phyloP scores from a whole-genome alignment of 1,284 basidiomycete species.

The Sparassis latifolia region DNA sequence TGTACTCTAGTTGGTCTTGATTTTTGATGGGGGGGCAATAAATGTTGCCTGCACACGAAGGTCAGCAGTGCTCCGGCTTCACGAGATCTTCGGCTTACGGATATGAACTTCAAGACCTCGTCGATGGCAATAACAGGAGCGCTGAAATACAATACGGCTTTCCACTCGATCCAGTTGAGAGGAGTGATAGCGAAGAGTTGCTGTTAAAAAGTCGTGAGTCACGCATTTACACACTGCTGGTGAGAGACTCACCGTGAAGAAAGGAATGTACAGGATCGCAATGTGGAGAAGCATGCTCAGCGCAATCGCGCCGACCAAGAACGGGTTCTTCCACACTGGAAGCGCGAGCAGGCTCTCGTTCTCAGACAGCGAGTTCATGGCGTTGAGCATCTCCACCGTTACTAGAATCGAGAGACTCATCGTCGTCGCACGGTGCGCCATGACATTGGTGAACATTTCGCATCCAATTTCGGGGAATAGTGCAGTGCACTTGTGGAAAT shows the following conservation, averaged over 20 bases:
- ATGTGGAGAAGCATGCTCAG: slow-evolving; percentile 91
- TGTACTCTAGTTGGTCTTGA: slow-evolving; percentile 10
- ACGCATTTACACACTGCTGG: not conserved
- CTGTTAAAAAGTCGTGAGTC: slow-evolving; percentile 29
- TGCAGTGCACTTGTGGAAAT: slow-evolving; percentile 87
- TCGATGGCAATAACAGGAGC: slow-evolving; percentile 89
- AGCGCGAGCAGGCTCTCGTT: slow-evolving; percentile 88
- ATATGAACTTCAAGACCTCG: slow-evolving; percentile 84
- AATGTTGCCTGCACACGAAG: slow-evolving; percentile 30
- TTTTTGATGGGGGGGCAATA: slow-evolving; percentile 39
- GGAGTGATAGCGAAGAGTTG: slow-evolving; percentile 89
- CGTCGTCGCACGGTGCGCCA: slow-evolving; percentile 86
- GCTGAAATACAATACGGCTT: slow-evolving; percentile 87
- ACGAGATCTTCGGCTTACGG: slow-evolving; percentile 39
- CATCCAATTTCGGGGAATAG: slow-evolving; percentile 89
- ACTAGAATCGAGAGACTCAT: slow-evolving; percentile 94
- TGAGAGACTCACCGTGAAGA: slow-evolving; percentile 70
- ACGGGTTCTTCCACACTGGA: slow-evolving; percentile 91
- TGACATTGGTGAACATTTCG: slow-evolving; percentile 85
- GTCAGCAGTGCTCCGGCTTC: not conserved
- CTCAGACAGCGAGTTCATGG: slow-evolving; percentile 98
- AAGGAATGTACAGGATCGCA: slow-evolving; percentile 91
- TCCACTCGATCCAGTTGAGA: slow-evolving; percentile 90
- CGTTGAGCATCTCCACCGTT: slow-evolving; percentile 98
- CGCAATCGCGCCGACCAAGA: slow-evolving; percentile 82